A percentile compares a stretch with the other conserved stretches of the same genome.
Evolutionary conservation across 768 basidiomycete species (phyloP).

Genomic region (Suillus luteus): DNA sequence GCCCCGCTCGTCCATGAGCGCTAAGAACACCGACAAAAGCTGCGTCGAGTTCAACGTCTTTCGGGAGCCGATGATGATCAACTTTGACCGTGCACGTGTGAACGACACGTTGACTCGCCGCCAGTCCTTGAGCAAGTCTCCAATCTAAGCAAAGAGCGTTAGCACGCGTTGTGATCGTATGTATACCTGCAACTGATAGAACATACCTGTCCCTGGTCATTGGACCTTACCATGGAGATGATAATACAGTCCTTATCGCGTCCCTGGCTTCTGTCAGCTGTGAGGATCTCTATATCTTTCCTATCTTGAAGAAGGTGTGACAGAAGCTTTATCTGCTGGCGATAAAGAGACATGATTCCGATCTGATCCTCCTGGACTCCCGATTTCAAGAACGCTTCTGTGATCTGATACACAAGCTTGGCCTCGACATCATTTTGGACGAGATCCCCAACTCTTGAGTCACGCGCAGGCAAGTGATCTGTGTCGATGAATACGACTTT

Average conservation of each 20-base stretch:
- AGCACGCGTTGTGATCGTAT: too few relatives aligned
- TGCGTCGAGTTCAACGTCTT: conserved; percentile 66
- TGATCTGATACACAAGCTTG: conserved; percentile 62
- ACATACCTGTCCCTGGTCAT: conserved; percentile 72
- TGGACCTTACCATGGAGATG: conserved; percentile 90
- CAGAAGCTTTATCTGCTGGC: conserved; percentile 93
- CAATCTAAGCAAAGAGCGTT: conserved; percentile 54
- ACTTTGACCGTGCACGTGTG: conserved; percentile 87
- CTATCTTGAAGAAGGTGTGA: conserved; percentile 58
- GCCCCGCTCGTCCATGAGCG: conserved; percentile 63
- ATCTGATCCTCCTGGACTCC: conserved; percentile 74
- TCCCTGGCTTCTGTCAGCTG: conserved; percentile 92
- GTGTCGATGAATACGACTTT: conserved; percentile 96
- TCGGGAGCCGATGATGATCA: conserved; percentile 88
- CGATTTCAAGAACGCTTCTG: conserved; percentile 60
- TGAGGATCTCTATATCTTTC: conserved; percentile 77
- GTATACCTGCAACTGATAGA: not conserved
- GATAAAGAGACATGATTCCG: conserved; percentile 88
- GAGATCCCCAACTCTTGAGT: conserved; percentile 83
- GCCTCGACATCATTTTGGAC: conserved; percentile 91
- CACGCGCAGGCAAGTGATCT: conserved; percentile 73
- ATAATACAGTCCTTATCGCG: conserved; percentile 95
- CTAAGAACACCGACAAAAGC: conserved; percentile 74
- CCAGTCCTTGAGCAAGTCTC: conserved; percentile 95
- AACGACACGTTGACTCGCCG: conserved; percentile 95